A percentile compares a stretch with the other conserved stretches of the same genome.
These are phyloP conservation scores for Solanum corneliomulleri DNA, from an alignment of 257 asterid species.

Conservation along the genomic window DNA sequence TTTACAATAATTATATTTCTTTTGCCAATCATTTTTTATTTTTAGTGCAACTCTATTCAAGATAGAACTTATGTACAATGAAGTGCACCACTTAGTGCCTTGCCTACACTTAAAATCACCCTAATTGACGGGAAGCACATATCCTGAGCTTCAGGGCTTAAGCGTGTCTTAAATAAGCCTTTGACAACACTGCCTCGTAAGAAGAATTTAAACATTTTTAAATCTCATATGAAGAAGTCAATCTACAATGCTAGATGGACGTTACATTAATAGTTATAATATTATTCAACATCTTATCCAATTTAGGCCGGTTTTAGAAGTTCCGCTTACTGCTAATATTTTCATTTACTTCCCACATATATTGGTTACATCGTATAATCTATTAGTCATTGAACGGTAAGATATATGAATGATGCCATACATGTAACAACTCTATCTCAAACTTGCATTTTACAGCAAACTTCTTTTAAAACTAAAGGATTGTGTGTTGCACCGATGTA, in stretches of 20 bases:
- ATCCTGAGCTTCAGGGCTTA: background rate
- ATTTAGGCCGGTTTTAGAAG: background rate
- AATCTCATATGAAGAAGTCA: background rate
- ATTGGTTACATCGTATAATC: background rate
- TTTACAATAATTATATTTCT: background rate
- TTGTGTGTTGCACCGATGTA: constrained; percentile 2
- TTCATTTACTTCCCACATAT: background rate
- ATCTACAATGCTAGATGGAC: background rate
- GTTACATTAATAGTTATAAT: background rate
- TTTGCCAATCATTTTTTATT: background rate
- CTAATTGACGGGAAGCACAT: background rate
- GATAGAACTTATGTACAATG: background rate
- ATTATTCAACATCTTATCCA: background rate
- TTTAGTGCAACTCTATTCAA: background rate
- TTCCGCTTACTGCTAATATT: background rate
- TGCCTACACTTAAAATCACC: background rate
- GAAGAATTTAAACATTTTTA: background rate
- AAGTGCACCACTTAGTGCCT: background rate
- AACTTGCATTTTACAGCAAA: background rate
- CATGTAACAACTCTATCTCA: background rate
- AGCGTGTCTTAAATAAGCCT: background rate
- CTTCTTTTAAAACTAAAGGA: background rate
- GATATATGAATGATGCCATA: background rate
- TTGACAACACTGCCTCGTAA: background rate
- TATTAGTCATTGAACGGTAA: background rate